Evolutionary conservation across 352 stramenopile species (phyloP).

Genomic region (Phytophthora idaei): DNA sequence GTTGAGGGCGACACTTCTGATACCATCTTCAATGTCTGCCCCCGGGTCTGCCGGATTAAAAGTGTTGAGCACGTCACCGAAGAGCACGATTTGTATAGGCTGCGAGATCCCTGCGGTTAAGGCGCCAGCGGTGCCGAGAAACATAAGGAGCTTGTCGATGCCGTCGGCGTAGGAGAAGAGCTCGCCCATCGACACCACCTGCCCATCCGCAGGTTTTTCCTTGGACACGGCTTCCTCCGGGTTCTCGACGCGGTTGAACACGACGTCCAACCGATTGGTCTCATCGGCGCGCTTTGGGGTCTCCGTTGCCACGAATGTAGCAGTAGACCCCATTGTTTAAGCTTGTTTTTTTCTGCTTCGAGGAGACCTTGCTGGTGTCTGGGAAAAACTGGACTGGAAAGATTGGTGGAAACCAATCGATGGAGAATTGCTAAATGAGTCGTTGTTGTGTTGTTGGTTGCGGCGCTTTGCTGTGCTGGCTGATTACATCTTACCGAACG

Average conservation of each 20-base stretch:
- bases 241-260: constrained; percentile 32
- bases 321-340: constrained; percentile 24
- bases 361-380: constrained; percentile 3
- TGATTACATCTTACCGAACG: constrained; percentile 18
- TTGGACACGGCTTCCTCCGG: constrained; percentile 11
- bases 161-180: constrained; percentile 67
- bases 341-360: not conserved
- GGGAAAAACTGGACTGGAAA: constrained; percentile 9
- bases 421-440: constrained; percentile 24
- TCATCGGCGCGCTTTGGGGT: constrained; percentile 23
- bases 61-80: constrained; percentile 74
- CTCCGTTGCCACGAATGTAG: constrained; percentile 25
- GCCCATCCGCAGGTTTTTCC: constrained; percentile 31
- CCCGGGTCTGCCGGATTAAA: constrained; percentile 55
- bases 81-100: constrained; percentile 73
- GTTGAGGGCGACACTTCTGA: constrained; percentile 52
- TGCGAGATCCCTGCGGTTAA: constrained; percentile 53
- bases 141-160: constrained; percentile 64
- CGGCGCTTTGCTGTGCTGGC: constrained; percentile 8
- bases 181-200: constrained; percentile 48
- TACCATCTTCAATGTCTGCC: constrained; percentile 32
- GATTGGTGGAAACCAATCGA: not conserved
- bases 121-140: constrained; percentile 47
- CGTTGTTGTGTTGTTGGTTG: constrained; percentile 23
- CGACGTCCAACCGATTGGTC: constrained; percentile 33